phyloP scores from a whole-genome alignment of 371 early-diverging fungal species.

The Circinella minor region DNA sequence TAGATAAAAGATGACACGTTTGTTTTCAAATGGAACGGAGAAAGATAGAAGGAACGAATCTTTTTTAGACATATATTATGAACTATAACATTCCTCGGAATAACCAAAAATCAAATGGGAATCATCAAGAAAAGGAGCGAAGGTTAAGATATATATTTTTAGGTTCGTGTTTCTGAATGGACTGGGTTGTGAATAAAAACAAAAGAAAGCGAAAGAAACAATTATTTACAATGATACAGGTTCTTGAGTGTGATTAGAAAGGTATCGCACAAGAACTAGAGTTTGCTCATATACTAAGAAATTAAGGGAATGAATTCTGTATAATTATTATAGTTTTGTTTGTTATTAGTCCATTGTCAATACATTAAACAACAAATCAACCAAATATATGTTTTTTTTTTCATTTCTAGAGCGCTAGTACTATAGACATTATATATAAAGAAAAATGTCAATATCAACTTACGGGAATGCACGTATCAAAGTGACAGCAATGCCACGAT shows the following conservation, averaged over 20 bases:
- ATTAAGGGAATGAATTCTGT: slow-evolving; percentile 30
- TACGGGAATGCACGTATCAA: slow-evolving; percentile 79
- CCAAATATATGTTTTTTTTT: no score
- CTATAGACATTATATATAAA: no score
- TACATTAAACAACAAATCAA: no score
- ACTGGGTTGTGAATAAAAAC: background rate
- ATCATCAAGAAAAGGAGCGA: background rate
- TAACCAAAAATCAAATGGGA: background rate
- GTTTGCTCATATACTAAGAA: slow-evolving; percentile 34
- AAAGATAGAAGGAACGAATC: background rate
- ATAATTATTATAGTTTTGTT: background rate
- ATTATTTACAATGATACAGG: slow-evolving; percentile 29
- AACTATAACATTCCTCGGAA: slow-evolving; percentile 2
- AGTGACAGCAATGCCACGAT: slow-evolving; percentile 78
- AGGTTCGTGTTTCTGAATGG: background rate
- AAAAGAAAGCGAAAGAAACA: background rate
- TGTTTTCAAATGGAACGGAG: slow-evolving; percentile 15
- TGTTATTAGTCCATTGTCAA: no score
- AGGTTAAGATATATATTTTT: background rate
- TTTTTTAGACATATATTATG: background rate
- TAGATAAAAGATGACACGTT: background rate
- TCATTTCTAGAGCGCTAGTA: no score
- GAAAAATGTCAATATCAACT: background rate
- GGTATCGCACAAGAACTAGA: slow-evolving; percentile 23
- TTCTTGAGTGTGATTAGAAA: slow-evolving; percentile 28